Base-by-base conservation (phyloP, 768 basidiomycete genomes). In the Psilocybe azurescens region DNA sequence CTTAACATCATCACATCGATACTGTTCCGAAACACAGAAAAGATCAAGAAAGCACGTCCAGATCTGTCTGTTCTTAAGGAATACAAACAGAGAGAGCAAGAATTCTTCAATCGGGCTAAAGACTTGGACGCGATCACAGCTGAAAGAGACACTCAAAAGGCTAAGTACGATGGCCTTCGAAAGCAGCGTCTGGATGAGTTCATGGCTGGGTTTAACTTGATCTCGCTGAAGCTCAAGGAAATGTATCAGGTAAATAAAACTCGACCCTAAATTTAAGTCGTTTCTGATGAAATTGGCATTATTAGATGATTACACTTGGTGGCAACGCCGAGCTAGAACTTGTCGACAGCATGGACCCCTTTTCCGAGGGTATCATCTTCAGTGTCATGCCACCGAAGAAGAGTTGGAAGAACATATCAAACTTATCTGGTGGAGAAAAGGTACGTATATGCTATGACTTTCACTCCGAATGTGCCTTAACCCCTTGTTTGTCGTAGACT, bases 301-400 rank as follows among this genome's bases (percentile, higher is more conserved):
- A n/a, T n/a, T 47, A 98, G 97, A 97, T 99, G 94, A 99, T 99
- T 72, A 99, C 97, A 0, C 82, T 98, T 29, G 97, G 97, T 39
- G 97, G 97, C 11, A 98, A 99, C 70, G 97, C 97, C 18, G 97
- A 99, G 71, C 85, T 99, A 8, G 97, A 99, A 72, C 79, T 98
- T 44, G 97, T 99, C 24, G 97, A 99, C 70, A 96, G 92, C 68
- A 89, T 98, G 87, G 97, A 99, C 76, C 97, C 97, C 0, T 99
- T 99, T 82, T 94, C 97, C 0, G 97, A 99, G 74, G 97, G 97
- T 14, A 96, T 96, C 74, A 94, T 96, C 61, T 98, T 98, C 81
- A 93, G 91, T 65, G 97, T 99, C 65, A 99, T 99, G 97, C 97
- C 97, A 2, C 96, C 96, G 0, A 98, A 98, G 84, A 99, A 99